Percentiles rank a stretch among this genome's conserved stretches.
phyloP scores from a whole-genome alignment of 257 asterid species.

The Penstemon eatonii region DNA sequence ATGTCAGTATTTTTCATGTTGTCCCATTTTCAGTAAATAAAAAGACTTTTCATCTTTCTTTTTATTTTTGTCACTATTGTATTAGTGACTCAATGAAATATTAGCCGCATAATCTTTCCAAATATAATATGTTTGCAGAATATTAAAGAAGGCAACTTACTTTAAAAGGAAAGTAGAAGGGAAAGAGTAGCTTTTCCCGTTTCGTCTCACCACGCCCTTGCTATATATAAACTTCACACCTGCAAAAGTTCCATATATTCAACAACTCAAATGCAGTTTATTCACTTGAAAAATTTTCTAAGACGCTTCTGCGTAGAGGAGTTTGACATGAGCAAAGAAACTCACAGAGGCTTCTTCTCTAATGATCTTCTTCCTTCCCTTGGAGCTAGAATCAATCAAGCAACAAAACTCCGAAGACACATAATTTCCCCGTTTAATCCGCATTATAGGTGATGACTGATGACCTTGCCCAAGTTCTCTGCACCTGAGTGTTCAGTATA shows the following conservation, averaged over 20 bases:
- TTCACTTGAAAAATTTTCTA: conserved; percentile 51
- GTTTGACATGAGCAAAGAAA: conserved; percentile 33
- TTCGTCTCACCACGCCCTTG: conserved; percentile 24
- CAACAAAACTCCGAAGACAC: conserved; percentile 53
- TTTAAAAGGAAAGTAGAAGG: conserved; percentile 35
- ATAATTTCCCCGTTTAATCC: conserved; percentile 72
- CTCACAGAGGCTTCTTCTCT: conserved; percentile 63
- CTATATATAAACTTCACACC: conserved; percentile 44
- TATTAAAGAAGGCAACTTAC: conserved; percentile 36
- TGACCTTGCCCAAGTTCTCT: neutral
- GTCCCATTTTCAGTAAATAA: neutral
- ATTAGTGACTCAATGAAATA: conserved; percentile 17
- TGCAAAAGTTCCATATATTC: neutral
- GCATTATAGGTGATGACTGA: conserved; percentile 58
- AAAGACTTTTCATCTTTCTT: conserved; percentile 6
- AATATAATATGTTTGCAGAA: conserved; percentile 32
- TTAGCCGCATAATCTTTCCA: conserved; percentile 43
- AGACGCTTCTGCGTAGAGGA: conserved; percentile 70
- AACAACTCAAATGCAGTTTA: conserved; percentile 44
- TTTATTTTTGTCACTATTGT: neutral
- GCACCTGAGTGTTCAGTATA: neutral
- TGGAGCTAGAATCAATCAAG: conserved; percentile 69
- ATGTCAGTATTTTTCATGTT: neutral
- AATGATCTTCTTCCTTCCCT: conserved; percentile 80
- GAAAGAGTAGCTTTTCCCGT: conserved; percentile 32